phyloP scores from a whole-genome alignment of 352 stramenopile genomes.

The Phytophthora syringae region DNA sequence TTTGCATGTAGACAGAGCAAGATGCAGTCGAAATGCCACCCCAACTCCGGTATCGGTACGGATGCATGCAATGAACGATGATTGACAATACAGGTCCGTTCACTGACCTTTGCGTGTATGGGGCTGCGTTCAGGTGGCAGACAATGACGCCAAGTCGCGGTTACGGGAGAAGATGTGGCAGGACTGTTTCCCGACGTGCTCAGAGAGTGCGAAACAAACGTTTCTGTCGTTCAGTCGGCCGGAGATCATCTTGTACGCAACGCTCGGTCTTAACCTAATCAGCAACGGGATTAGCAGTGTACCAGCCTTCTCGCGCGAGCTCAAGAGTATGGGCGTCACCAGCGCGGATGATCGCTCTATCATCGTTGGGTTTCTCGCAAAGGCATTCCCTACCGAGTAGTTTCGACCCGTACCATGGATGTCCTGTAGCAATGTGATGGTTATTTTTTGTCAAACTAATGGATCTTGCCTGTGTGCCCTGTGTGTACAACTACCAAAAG shows the following conservation, averaged over 20 bases:
- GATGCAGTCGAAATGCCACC: slow-evolving; percentile 20
- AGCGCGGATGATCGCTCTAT: slow-evolving; percentile 76
- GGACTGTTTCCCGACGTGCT: slow-evolving; percentile 83
- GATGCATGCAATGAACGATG: neutral
- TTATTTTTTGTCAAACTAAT: slow-evolving; percentile 30
- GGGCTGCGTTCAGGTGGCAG: slow-evolving; percentile 32
- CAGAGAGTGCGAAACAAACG: slow-evolving; percentile 69
- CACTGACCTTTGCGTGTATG: neutral
- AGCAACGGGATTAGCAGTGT: slow-evolving; percentile 87
- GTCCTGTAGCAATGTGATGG: slow-evolving; percentile 33
- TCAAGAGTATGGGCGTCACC: slow-evolving; percentile 77
- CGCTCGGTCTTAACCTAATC: slow-evolving; percentile 85
- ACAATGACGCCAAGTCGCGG: slow-evolving; percentile 50
- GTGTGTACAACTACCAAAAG: slow-evolving; percentile 7
- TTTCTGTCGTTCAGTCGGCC: slow-evolving; percentile 80
- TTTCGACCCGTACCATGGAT: neutral
- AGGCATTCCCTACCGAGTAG: slow-evolving; percentile 76
- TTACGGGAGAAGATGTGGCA: slow-evolving; percentile 81
- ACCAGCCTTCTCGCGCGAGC: slow-evolving; percentile 78
- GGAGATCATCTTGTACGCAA: slow-evolving; percentile 82
- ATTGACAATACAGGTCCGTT: neutral
- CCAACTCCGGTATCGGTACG: slow-evolving; percentile 31
- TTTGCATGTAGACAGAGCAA: slow-evolving; percentile 15
- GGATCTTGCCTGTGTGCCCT: neutral
- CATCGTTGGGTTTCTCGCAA: slow-evolving; percentile 78